Base-by-base conservation (phyloP, 257 asterid species). In the Leonotis leonurus region DNA sequence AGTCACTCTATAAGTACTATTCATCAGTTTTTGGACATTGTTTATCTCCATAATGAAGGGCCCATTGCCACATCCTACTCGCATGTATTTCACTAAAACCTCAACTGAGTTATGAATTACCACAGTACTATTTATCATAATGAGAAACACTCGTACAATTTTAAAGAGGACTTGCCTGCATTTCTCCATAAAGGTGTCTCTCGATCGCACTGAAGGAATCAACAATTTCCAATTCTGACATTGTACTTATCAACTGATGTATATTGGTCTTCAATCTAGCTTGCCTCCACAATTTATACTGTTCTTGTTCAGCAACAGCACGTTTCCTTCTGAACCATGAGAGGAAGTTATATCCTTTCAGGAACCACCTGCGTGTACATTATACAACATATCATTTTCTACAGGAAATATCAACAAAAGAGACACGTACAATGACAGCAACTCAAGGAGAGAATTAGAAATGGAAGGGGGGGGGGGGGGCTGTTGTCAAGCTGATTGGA, bases 291-390 rank as follows among this genome's bases (percentile, higher is more conserved):
- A 86, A 46, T 70, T 83, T 86, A 70, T 76, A 78, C 52, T 92
- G 97, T 70, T 92, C 97, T 76, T 89, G 90, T 82, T 89, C 97
- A 59, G 95, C 93, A 80, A 86, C 90, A 73, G 93, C 93, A 55
- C 96, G 93, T 76, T 84, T 92, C 70, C 99, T 81, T 29, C 82
- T 83, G 72, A 89, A 92, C 99, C 97, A 92, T 36, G 97, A 94
- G 72, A 73, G 80, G 61, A 92, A 92, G 80, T 92, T 92, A 73
- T 85, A 71, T 58, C 99, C 99, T 73, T 80, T 83, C 81, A 92
- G 66, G 78, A 92, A 92, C 65, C 89, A 87, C 84, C 99, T 92
- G 74, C 73, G 80, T 41, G 46, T 39, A 68, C 49, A 64, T 49
- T 65, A n/a, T 44, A 68, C 44, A 70, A 44, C 55, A 65, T 58